phyloP scores from a whole-genome alignment of 306 rosid species.

The Ziziphus jujuba region DNA sequence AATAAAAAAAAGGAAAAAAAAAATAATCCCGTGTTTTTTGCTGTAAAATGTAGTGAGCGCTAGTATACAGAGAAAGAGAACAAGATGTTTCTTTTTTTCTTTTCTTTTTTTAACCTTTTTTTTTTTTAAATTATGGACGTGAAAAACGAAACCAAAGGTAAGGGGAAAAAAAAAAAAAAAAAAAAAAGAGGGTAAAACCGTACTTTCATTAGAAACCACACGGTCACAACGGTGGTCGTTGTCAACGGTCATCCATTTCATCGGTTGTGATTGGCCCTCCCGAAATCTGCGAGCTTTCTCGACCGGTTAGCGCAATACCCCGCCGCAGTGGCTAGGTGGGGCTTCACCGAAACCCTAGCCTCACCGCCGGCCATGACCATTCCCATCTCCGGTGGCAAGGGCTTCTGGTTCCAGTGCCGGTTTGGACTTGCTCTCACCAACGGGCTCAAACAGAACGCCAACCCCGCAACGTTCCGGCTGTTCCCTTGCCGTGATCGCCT shows the following conservation, averaged over 20 bases:
- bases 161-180: slow-evolving; percentile 9
- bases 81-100: background rate
- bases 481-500: slow-evolving; percentile 49
- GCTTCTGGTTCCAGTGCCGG: slow-evolving; percentile 65
- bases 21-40: background rate
- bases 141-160: background rate
- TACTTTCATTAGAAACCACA: slow-evolving; percentile 10
- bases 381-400: slow-evolving; percentile 46
- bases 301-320: slow-evolving; percentile 80
- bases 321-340: slow-evolving; percentile 59
- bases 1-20: slow-evolving; percentile 20
- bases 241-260: slow-evolving; percentile 45
- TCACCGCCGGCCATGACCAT: slow-evolving; percentile 55
- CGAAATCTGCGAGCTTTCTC: slow-evolving; percentile 83
- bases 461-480: slow-evolving; percentile 49
- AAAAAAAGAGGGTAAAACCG: slow-evolving; percentile 30
- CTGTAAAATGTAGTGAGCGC: slow-evolving; percentile 16
- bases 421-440: slow-evolving; percentile 81
- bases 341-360: slow-evolving; percentile 45
- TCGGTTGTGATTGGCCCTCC: slow-evolving; percentile 71
- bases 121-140: background rate
- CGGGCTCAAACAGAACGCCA: slow-evolving; percentile 85
- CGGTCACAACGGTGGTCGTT: background rate
- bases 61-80: slow-evolving; percentile 38
- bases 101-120: background rate